phyloP scores from a whole-genome alignment of 225 moss, liverwort and hornwort genomes.

The Polytrichum commune region DNA sequence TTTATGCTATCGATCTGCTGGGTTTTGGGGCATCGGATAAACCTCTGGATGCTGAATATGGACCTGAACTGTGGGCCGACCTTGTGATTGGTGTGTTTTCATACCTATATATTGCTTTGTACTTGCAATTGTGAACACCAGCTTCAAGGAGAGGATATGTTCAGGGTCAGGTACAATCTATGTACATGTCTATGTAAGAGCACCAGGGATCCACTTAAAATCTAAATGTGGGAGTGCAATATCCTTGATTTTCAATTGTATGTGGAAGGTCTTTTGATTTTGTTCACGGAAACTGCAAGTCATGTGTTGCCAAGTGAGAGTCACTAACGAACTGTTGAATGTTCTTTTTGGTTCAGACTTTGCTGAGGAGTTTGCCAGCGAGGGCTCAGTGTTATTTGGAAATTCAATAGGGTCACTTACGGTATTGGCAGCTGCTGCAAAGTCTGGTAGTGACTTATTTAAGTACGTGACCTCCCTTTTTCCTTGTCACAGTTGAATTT shows the following conservation, averaged over 20 bases:
- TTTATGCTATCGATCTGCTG: constrained; percentile 92
- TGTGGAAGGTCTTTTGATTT: no score
- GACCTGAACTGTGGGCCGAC: constrained; percentile 93
- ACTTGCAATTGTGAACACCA: no score
- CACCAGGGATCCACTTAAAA: no score
- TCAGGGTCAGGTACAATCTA: no score
- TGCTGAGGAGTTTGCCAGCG: constrained; percentile 62
- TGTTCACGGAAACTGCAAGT: no score
- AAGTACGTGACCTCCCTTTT: constrained; percentile 38
- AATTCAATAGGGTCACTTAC: constrained; percentile 98
- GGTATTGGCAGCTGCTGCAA: constrained; percentile 79
- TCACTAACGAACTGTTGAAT: no score
- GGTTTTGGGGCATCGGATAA: constrained; percentile 97
- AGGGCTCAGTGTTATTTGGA: constrained; percentile 82
- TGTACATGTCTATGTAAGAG: no score
- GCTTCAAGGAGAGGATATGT: no score
- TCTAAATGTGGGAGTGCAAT: no score
- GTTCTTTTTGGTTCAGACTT: constrained; percentile 54
- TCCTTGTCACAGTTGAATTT: no score
- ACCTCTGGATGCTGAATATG: constrained; percentile 74
- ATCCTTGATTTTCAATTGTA: no score
- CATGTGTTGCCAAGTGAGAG: no score
- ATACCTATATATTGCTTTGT: constrained; percentile 1
- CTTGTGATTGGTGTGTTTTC: constrained; percentile 68
- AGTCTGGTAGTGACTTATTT: constrained; percentile 64